A percentile compares a stretch with the other conserved stretches of the same genome.
Evolutionary conservation across 768 basidiomycete species (phyloP).

Genomic region (Lyophyllum shimeji): DNA sequence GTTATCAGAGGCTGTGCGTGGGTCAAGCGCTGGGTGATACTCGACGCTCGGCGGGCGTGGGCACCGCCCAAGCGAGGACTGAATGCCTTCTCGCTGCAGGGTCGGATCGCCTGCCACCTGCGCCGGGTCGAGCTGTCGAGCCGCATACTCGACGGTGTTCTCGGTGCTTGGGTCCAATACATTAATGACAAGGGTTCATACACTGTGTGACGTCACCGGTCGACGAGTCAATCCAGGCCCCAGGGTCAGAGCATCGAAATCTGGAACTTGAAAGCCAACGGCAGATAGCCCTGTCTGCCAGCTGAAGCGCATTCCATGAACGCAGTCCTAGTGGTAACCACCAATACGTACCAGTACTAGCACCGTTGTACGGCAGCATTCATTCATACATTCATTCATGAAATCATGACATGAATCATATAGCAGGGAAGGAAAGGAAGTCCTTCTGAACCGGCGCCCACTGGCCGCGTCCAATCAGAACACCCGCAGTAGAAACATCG

Average conservation of each 20-base stretch:
- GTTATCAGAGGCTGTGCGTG: slow-evolving; percentile 8
- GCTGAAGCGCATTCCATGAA: neutral
- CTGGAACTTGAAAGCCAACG: neutral
- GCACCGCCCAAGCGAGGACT: neutral
- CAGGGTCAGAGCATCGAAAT: neutral
- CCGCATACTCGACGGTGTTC: too few species aligned
- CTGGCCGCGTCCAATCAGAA: neutral
- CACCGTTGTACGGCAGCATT: neutral
- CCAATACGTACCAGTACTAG: neutral
- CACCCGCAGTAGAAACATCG: neutral
- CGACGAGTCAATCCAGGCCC: neutral
- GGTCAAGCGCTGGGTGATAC: neutral
- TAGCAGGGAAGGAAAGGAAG: neutral
- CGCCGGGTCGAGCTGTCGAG: neutral
- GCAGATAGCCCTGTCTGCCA: too few species aligned
- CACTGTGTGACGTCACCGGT: neutral
- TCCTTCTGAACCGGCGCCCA: too few species aligned
- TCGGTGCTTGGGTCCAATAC: neutral
- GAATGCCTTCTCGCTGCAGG: neutral
- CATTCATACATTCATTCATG: neutral
- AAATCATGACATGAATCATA: neutral
- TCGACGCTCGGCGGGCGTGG: neutral
- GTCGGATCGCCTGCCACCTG: neutral
- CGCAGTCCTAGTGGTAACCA: neutral
- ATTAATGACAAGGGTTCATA: neutral